Conservation (phyloP, 1,284 basidiomycete genomes). For the Coniferiporia sulphurascens region DNA sequence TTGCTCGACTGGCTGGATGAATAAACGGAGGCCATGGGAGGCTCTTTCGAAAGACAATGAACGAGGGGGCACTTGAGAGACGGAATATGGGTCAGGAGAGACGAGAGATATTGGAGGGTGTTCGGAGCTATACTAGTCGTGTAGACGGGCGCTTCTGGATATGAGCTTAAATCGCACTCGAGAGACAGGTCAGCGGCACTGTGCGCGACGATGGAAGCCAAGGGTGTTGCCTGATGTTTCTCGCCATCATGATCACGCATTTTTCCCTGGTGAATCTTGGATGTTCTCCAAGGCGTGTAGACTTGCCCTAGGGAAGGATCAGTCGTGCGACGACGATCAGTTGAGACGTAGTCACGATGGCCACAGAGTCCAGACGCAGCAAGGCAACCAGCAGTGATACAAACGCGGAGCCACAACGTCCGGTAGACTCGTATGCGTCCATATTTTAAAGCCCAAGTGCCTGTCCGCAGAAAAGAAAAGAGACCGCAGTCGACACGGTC, state of each 20-base stretch:
- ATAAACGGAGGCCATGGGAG: neutral
- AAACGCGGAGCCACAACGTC: too few relatives aligned
- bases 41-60: neutral
- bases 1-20: neutral
- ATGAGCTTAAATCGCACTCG: neutral
- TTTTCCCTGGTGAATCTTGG: neutral
- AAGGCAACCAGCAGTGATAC: too few relatives aligned
- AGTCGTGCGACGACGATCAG: too few relatives aligned
- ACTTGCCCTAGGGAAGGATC: too few relatives aligned
- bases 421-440: too few relatives aligned
- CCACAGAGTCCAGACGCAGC: too few relatives aligned
- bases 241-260: slow-evolving; percentile 1
- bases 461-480: too few relatives aligned
- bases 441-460: too few relatives aligned
- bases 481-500: too few relatives aligned
- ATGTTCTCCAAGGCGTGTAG: too few relatives aligned
- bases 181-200: neutral
- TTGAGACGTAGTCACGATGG: too few relatives aligned
- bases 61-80: neutral
- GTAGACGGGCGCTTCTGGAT: neutral
- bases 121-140: neutral
- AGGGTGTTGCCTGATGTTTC: slow-evolving; percentile 7
- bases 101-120: neutral
- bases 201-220: neutral
- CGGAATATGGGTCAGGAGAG: neutral